Base-by-base conservation (phyloP, 1,284 basidiomycete genomes). In the Bondarzewia mesenterica region DNA sequence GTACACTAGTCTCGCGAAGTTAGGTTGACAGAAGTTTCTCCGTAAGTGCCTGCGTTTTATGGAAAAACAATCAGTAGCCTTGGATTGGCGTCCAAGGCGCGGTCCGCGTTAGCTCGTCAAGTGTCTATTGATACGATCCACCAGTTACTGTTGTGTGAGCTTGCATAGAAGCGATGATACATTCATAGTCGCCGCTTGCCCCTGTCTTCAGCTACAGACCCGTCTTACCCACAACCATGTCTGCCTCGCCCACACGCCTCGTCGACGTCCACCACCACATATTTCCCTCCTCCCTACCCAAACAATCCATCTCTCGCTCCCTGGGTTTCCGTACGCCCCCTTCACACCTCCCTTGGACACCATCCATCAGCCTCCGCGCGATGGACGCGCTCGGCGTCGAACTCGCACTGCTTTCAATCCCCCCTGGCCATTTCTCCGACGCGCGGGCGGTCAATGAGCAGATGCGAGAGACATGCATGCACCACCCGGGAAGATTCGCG, bases 201-300 rank as follows among this genome's bases (percentile, higher is more conserved):
- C n/a, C n/a, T n/a, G n/a, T n/a, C n/a, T n/a, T n/a, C n/a, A n/a
- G n/a, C n/a, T n/a, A n/a, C n/a, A n/a, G n/a, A n/a, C n/a, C n/a
- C n/a, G n/a, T n/a, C n/a, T n/a, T n/a, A n/a, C n/a, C n/a, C n/a
- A n/a, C n/a, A n/a, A n/a, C n/a, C n/a, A 44, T n/a, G n/a, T 38
- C 32, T 46, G 47, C 3, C 54, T 23, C 43, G 37, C 39, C 18
- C 29, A 18, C 49, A n/a, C 37, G 50, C 14, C 71, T 74, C 50
- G 75, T 87, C 55, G 85, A 87, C 58, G 63, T 86, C 10, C 84
- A 87, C 57, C 85, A 87, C 61, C 85, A 88, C 57, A 77, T 78
- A 58, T 85, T 87, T 56, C 73, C 80, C 5, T 58, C 69, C 12
- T 52, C 71, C 41, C 22, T 25, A 20, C 15, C 21, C 38, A 67